Evolutionary conservation across 2,329 filamentous ascomycete genomes (phyloP), one percentile per base, ranked within the genome.

Genomic region (Grosmannia clavigera): DNA sequence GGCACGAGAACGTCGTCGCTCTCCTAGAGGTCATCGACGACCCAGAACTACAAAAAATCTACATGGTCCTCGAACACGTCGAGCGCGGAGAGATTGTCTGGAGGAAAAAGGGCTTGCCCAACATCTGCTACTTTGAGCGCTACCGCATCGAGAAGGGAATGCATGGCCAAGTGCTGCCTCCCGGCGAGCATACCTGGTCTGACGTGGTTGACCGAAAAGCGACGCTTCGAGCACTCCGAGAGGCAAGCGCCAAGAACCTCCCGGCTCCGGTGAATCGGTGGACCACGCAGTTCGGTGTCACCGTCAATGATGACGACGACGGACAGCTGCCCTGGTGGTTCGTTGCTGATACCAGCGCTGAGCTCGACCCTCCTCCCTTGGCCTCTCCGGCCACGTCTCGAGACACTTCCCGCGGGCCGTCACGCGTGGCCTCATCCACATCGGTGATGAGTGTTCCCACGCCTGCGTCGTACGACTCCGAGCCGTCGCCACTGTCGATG

Each of bases 1-100:
- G 92, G 35, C 94, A 99, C 72, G 87, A 90, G n/a, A 96, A 99
- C 69, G 90, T 99, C 50, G 94, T 99, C 64, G 92, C 90, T 67
- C 78, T 99, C 48, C 81, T 97, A 64, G 94, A 99, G 74, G 92
- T 99, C 68, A 97, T 99, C 67, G 94, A 99, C 70, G 94, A 99
- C 70, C 92, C 92, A 1, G 90, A 91, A 68, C 84, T 91, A 61
- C 94, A 95, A 75, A 99, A 99, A 75, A 96, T 99, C 63, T 99
- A 99, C 75, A 92, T 99, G 75, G 90, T 97, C 25, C 81, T 99
- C 52, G 94, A 99, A 72, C 92, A 92, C 72, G 92, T 96, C 60
- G 90, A 96, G 70, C 81, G 92, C 50, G 92, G 94, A 58, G 94
- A 99, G 74, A 90, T 99, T 61, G 82, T 90, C 55, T 99, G 94